Conservation (phyloP, 1,139 yeast genomes). For the Magnusiomyces suaveolens region DNA sequence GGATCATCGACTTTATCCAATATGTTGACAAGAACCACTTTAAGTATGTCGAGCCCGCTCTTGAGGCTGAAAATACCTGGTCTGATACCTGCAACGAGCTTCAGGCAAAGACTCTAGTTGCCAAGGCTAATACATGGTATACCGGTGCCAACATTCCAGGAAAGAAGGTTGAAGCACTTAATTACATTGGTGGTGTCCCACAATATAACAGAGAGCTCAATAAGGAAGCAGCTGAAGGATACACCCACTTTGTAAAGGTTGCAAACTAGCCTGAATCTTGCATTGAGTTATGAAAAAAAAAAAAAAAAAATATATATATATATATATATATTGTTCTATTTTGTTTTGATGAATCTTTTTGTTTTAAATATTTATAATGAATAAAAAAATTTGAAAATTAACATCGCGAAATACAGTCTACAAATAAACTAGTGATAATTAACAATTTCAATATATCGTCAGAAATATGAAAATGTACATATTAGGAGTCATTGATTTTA, state of each 20-base stretch:
- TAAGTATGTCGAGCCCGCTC: slow-evolving; percentile 17
- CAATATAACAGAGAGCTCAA: slow-evolving; percentile 15
- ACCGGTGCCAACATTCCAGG: slow-evolving; percentile 16
- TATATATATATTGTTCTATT: no score
- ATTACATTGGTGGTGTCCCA: slow-evolving; percentile 15
- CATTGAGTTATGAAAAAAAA: not conserved
- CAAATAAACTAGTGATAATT: no score
- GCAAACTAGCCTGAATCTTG: not conserved
- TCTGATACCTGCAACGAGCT: slow-evolving; percentile 11
- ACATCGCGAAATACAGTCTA: no score
- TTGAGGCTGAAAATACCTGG: slow-evolving; percentile 17
- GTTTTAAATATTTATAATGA: no score
- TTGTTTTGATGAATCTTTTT: no score
- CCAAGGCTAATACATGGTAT: slow-evolving; percentile 12
- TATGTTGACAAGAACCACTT: slow-evolving; percentile 14
- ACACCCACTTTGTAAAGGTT: slow-evolving; percentile 12
- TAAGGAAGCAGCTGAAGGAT: slow-evolving; percentile 13
- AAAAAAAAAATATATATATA: no score
- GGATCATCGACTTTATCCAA: slow-evolving; percentile 19
- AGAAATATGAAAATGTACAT: no score
- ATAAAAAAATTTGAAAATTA: no score
- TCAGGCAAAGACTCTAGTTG: slow-evolving; percentile 16
- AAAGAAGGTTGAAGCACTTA: slow-evolving; percentile 14
- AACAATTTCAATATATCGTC: no score
- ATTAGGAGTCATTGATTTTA: no score